These are phyloP conservation scores for Globisporangium parvum DNA, from an alignment of 352 stramenopile genomes.

Conservation along the genomic window DNA sequence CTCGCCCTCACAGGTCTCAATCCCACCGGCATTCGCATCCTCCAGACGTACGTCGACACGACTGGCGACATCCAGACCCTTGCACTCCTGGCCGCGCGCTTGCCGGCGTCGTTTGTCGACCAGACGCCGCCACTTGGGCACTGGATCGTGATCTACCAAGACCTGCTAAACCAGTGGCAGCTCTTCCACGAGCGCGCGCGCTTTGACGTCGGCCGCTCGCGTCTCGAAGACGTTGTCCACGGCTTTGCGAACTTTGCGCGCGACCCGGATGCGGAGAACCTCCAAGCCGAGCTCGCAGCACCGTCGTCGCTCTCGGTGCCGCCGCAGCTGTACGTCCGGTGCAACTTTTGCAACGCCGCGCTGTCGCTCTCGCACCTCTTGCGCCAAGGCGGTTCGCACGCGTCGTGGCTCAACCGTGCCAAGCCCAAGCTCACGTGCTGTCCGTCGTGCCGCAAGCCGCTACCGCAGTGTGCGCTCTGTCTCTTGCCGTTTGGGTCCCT, in stretches of 20 bases:
- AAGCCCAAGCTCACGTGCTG: constrained; percentile 90
- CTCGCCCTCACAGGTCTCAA: constrained; percentile 88
- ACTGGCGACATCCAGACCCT: constrained; percentile 90
- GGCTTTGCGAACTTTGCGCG: constrained; percentile 52
- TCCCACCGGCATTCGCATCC: constrained; percentile 72
- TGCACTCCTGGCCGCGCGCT: constrained; percentile 73
- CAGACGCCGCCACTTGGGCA: constrained; percentile 61
- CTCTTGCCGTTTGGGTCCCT: constrained; percentile 90
- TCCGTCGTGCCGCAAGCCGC: constrained; percentile 89
- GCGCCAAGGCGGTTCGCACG: constrained; percentile 85
- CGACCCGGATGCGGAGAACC: constrained; percentile 39
- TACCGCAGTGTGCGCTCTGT: constrained; percentile 91
- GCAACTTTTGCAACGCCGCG: constrained; percentile 92
- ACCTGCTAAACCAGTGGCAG: constrained; percentile 91
- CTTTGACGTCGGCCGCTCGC: constrained; percentile 90
- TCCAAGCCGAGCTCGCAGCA: constrained; percentile 34
- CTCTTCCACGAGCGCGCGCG: constrained; percentile 91
- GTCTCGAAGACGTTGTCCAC: constrained; percentile 86
- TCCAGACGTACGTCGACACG: constrained; percentile 89
- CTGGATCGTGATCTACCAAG: constrained; percentile 91
- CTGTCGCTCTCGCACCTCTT: constrained; percentile 87
- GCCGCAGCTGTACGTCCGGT: constrained; percentile 91
- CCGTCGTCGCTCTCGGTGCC: constrained; percentile 51
- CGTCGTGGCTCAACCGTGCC: constrained; percentile 84
- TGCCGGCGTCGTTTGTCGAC: constrained; percentile 45